phyloP scores from a whole-genome alignment of 805 yeast species.

The Wickerhamiella parazyma region DNA sequence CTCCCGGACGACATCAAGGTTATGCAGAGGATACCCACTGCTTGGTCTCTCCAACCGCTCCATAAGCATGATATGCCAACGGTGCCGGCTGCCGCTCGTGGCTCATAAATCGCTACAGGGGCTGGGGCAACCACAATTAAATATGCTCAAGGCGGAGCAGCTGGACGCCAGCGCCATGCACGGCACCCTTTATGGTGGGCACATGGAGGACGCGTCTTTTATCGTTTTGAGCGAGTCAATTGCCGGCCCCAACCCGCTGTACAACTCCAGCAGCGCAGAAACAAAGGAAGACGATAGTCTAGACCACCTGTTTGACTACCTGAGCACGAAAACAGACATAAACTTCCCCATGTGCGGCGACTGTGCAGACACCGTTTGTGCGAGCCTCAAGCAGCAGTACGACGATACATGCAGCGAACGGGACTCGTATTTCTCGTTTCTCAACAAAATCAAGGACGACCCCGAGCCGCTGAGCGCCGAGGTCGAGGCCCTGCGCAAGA shows the following conservation, averaged over 20 bases:
- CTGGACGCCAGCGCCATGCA: background rate
- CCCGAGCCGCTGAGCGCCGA: conserved; percentile 34
- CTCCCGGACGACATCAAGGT: too few relatives aligned
- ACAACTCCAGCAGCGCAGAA: background rate
- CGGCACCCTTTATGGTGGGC: conserved; percentile 4
- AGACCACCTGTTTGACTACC: conserved; percentile 52
- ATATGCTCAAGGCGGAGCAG: conserved; percentile 34
- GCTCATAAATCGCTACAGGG: conserved; percentile 43
- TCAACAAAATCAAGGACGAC: conserved; percentile 52
- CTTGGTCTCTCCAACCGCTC: too few relatives aligned
- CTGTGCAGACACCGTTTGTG: conserved; percentile 56
- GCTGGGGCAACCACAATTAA: conserved; percentile 41
- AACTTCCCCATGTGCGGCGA: conserved; percentile 83
- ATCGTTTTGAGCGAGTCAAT: conserved; percentile 18
- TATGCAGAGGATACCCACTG: too few relatives aligned
- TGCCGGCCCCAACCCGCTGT: conserved; percentile 18
- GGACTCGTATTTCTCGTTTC: conserved; percentile 59
- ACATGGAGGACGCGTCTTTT: conserved; percentile 18
- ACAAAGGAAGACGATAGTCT: conserved; percentile 23
- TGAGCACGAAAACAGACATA: conserved; percentile 60
- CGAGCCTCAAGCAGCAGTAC: conserved; percentile 52
- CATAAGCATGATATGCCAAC: conserved; percentile 36
- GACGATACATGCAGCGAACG: conserved; percentile 65
- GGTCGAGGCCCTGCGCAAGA: conserved; percentile 33
- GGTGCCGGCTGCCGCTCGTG: conserved; percentile 45